Percentiles rank a stretch among this genome's conserved stretches.
Conservation (phyloP, 1,139 yeast genomes). For the Pichia norvegensis region DNA sequence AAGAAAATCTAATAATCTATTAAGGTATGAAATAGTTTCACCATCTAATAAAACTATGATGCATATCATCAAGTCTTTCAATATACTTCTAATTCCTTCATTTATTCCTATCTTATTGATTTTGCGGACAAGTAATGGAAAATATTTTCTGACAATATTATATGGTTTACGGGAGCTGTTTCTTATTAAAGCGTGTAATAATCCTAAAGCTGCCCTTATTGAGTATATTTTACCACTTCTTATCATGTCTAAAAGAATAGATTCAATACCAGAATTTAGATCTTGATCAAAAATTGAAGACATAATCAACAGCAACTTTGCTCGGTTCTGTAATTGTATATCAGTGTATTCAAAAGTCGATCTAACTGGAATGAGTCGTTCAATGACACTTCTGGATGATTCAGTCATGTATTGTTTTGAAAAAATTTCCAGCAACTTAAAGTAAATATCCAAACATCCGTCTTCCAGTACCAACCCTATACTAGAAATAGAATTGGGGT, state of each 20-base stretch:
- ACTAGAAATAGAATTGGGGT: conserved; percentile 14
- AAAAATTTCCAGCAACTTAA: conserved; percentile 23
- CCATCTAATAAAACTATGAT: conserved; percentile 10
- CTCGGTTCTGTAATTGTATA: conserved; percentile 23
- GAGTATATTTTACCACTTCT: conserved; percentile 12
- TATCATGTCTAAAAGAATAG: conserved; percentile 18
- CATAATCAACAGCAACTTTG: conserved; percentile 24
- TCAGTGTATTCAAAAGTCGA: conserved; percentile 21
- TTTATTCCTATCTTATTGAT: conserved; percentile 13
- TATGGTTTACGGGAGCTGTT: conserved; percentile 18
- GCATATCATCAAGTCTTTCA: conserved; percentile 6
- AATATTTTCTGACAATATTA: conserved; percentile 15
- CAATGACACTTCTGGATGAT: conserved; percentile 19
- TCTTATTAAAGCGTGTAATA: conserved; percentile 8
- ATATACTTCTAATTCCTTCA: conserved; percentile 1
- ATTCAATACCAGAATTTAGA: conserved; percentile 18
- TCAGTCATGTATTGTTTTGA: conserved; percentile 13
- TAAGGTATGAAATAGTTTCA: conserved; percentile 12
- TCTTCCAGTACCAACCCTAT: conserved; percentile 15
- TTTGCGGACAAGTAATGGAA: conserved; percentile 13
- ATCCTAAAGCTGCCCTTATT: conserved; percentile 8
- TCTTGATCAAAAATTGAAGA: conserved; percentile 24
- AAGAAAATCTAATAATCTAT: conserved; percentile 12
- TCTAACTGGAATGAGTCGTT: conserved; percentile 28
- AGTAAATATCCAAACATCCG: conserved; percentile 26